phyloP scores from a whole-genome alignment of 2,329 filamentous ascomycete species.

The Neopestalotiopsis rosae region DNA sequence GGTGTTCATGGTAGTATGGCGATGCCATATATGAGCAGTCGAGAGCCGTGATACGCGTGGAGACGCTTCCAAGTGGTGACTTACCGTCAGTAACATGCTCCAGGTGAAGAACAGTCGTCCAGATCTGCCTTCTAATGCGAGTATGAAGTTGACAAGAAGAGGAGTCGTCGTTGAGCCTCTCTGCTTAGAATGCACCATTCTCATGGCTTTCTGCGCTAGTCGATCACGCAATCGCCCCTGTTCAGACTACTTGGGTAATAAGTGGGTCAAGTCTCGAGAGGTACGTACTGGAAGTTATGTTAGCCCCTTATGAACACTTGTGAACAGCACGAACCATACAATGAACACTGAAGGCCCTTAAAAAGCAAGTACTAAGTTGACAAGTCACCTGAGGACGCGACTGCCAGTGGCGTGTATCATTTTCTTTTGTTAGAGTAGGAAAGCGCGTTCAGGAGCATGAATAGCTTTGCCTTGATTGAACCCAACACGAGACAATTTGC shows the following conservation, averaged over 20 bases:
- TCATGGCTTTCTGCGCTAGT: slow-evolving; percentile 12
- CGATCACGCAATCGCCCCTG: slow-evolving; percentile 19
- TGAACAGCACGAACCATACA: background rate
- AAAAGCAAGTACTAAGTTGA: background rate
- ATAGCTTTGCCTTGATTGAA: background rate
- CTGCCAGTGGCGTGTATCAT: background rate
- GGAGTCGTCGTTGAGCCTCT: slow-evolving; percentile 8
- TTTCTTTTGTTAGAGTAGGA: background rate
- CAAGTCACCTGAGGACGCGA: slow-evolving; percentile 17
- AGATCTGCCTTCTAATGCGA: background rate
- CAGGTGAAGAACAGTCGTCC: background rate
- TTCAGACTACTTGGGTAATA: background rate
- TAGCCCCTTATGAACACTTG: background rate
- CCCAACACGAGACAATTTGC: background rate
- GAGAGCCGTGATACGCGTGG: background rate
- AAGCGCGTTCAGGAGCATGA: slow-evolving; percentile 3
- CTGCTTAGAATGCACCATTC: background rate
- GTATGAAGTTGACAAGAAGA: slow-evolving; percentile 16
- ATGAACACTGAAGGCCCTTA: background rate
- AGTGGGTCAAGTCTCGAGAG: slow-evolving; percentile 6
- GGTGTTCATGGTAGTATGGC: background rate
- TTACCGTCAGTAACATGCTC: background rate
- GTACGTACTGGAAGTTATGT: background rate
- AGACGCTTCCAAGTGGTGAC: background rate
- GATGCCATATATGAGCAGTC: background rate